Percentiles rank a stretch among this genome's conserved stretches.
Evolutionary conservation across 352 stramenopile genomes (phyloP).

Genomic region (Phytophthora syringae): DNA sequence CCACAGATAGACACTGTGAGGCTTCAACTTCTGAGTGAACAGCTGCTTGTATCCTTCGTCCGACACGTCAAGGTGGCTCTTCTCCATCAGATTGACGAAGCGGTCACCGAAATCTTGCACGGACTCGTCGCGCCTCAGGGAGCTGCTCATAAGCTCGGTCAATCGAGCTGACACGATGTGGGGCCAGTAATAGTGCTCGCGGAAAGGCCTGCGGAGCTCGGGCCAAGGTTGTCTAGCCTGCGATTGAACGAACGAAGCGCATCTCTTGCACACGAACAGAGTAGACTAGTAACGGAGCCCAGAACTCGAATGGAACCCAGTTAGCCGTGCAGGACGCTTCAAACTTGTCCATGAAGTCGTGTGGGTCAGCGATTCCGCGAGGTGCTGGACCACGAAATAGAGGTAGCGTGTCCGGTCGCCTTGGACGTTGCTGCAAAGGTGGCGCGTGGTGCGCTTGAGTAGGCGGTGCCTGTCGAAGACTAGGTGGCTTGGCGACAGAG

Average conservation of each 20-base stretch:
- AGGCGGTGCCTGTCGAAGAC: not conserved
- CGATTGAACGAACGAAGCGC: slow-evolving; percentile 6
- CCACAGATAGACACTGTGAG: not conserved
- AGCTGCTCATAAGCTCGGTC: not conserved
- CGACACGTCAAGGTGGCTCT: not conserved
- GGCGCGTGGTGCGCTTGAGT: not conserved
- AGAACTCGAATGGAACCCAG: slow-evolving; percentile 3
- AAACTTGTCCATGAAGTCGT: slow-evolving; percentile 10
- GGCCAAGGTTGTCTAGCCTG: not conserved
- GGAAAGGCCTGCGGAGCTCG: not conserved
- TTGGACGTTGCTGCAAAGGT: not conserved
- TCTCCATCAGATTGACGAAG: slow-evolving; percentile 3
- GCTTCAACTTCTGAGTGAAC: slow-evolving; percentile 2
- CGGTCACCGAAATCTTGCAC: slow-evolving; percentile 5
- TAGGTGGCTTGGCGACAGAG: not conserved
- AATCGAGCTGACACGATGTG: not conserved
- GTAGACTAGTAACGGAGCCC: not conserved
- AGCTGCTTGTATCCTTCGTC: slow-evolving; percentile 11
- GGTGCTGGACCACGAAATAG: slow-evolving; percentile 1
- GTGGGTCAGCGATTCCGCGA: not conserved
- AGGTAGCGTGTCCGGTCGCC: not conserved
- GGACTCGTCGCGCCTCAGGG: not conserved
- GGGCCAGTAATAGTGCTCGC: slow-evolving; percentile 2
- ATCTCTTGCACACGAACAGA: slow-evolving; percentile 7
- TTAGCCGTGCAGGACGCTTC: slow-evolving; percentile 1